Evolutionary conservation across 495 filamentous ascomycete genomes (phyloP).

Genomic region (Barbatosphaeria neglecta): DNA sequence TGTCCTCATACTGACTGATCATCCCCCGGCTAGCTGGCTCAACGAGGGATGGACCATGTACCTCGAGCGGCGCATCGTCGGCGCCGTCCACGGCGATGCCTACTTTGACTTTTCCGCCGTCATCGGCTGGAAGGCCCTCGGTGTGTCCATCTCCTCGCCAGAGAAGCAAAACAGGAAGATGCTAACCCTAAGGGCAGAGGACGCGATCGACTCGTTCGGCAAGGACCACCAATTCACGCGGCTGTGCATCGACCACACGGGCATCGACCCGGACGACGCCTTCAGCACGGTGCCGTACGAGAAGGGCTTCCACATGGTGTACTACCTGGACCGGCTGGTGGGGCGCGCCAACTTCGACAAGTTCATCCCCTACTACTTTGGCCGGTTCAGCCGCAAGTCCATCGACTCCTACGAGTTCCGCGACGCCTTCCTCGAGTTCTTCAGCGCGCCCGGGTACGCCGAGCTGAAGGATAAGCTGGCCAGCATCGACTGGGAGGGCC

Average conservation of each 20-base stretch:
- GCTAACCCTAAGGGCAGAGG: constrained; percentile 30
- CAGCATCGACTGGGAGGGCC: constrained; percentile 73
- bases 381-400: constrained; percentile 64
- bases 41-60: constrained; percentile 97
- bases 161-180: constrained; percentile 17
- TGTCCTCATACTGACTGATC: constrained; percentile 4
- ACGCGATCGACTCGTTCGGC: constrained; percentile 66
- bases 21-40: constrained; percentile 47
- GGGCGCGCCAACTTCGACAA: constrained; percentile 80
- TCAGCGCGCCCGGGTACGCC: constrained; percentile 47
- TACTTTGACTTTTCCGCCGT: constrained; percentile 90
- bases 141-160: constrained; percentile 16
- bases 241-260: constrained; percentile 72
- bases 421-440: constrained; percentile 74
- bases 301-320: constrained; percentile 53
- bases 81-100: constrained; percentile 60
- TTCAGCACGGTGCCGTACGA: constrained; percentile 81
- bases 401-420: constrained; percentile 92
- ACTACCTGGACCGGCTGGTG: constrained; percentile 70
- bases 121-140: constrained; percentile 60
- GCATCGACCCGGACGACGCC: constrained; percentile 87
- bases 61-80: constrained; percentile 68
- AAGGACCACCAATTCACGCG: constrained; percentile 85
- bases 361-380: constrained; percentile 93
- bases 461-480: constrained; percentile 54